phyloP scores from a whole-genome alignment of 495 filamentous ascomycete species.

The Penicillium paxilli region DNA sequence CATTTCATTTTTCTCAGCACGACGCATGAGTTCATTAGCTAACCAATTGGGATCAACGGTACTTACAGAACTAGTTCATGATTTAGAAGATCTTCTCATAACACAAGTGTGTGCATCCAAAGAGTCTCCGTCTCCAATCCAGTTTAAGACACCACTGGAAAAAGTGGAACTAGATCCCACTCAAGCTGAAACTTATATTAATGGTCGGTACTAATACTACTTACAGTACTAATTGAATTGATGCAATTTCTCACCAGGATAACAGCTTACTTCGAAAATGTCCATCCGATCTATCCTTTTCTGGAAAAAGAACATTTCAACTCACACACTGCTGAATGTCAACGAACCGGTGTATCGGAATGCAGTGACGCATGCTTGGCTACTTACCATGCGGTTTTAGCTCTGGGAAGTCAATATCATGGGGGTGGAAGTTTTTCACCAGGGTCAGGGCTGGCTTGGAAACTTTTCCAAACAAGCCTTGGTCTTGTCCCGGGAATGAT shows the following conservation, averaged over 20 bases:
- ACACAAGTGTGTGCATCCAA: neutral
- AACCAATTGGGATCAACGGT: neutral
- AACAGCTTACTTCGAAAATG: neutral
- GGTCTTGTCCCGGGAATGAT: slow-evolving; percentile 25
- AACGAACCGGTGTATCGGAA: neutral
- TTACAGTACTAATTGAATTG: no score
- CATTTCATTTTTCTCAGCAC: neutral
- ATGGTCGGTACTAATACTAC: no score
- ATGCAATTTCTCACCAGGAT: no score
- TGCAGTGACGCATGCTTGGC: neutral
- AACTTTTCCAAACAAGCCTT: slow-evolving; percentile 27
- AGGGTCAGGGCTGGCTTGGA: slow-evolving; percentile 35
- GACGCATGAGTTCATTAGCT: neutral
- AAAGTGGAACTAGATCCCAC: neutral
- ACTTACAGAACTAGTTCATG: neutral
- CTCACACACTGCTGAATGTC: neutral
- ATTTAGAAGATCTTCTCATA: neutral
- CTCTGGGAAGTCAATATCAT: slow-evolving; percentile 33
- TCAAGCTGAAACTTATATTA: neutral
- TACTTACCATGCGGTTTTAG: slow-evolving; percentile 24
- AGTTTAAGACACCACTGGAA: neutral
- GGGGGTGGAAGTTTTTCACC: slow-evolving; percentile 33
- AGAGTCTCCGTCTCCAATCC: neutral
- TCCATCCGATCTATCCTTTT: neutral
- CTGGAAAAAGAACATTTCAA: neutral